Base-by-base conservation (phyloP, 208 protist genomes). In the Crithidia bombi region DNA sequence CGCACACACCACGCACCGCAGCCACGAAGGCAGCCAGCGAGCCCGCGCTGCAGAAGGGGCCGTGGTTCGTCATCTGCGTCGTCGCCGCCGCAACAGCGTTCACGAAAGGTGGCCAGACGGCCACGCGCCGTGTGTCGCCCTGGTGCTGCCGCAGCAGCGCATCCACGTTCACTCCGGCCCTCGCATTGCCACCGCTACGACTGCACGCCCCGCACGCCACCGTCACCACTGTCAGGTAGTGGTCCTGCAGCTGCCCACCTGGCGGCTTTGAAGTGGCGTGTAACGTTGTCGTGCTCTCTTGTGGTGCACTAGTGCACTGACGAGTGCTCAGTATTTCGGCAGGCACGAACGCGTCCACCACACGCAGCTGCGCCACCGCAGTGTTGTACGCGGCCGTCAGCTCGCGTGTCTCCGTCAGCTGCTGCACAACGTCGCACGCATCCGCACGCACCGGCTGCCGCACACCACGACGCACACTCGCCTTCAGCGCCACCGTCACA, bases 281-380 rank as follows among this genome's bases (percentile, higher is more conserved):
- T n/a, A n/a, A n/a, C n/a, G n/a, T n/a, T n/a, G n/a, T n/a, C n/a
- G n/a, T n/a, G n/a, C n/a, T n/a, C n/a, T n/a, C n/a, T n/a, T n/a
- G n/a, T n/a, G n/a, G n/a, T n/a, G n/a, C n/a, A n/a, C n/a, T n/a
- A n/a, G n/a, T n/a, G n/a, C n/a, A n/a, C n/a, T n/a, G n/a, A n/a
- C n/a, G n/a, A 5, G 15, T 5, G 17, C 32, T 19, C 10, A 43
- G 55, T 12, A 61, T 11, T 11, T 35, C 52, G 33, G 46, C 55
- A 9, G 65, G 73, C 11, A 78, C 33, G 36, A 73, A 78, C 39
- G 26, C 55, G 58, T 78, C 73, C 25, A 78, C 43, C 19, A 61
- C 26, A 30, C 61, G 57, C 52, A 78, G 65, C 52, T 58, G 73
- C 43, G 28, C 32, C 49, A 73, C 61, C 33, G 73, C 50, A 0